Evolutionary conservation across 2,329 filamentous ascomycete genomes (phyloP), one percentile per base, ranked within the genome.

Genomic region (Pseudocercospora crystallina): DNA sequence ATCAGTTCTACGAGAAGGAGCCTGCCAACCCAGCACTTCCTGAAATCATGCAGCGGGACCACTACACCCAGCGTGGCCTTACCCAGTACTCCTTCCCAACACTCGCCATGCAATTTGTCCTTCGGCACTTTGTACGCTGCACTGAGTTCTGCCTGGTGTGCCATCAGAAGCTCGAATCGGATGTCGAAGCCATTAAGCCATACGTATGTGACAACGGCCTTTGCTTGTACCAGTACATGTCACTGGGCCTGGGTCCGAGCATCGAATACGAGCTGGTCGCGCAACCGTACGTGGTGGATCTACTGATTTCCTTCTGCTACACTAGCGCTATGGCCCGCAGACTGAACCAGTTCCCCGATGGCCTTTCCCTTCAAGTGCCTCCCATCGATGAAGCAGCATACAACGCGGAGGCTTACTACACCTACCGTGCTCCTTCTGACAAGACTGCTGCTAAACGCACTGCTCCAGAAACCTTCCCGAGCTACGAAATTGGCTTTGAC

Each of bases 111-210:
- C 87, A 95, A 58, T 94, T 91, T 59, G 78, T 84, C 0, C 74
- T 95, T 20, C 83, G 85, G 1, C 87, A 90, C 61, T 83, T 96
- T 53, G 80, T 87, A 7, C 84, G 83, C 51, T 96, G 89, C 66
- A 90, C 88, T 0, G 84, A 94, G 47, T 95, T 92, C 68, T 96
- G 91, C 68, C 79, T 95, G 47, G 84, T 91, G 17, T 96, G 91
- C 63, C 88, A 95, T 68, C 80, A 80, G 58, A 85, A 79, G 58
- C 78, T 89, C 32, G 69, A 80, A 1, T 77, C 77, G 2, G 79
- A 81, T 0, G 84, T 92, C 33, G 82, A 85, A 61, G 82, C 86
- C 1, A 74, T 90, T 53, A 89, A 88, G 59, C 87, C 87, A 2
- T 78, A 79, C 54, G 89, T 96, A 38, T 96, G 91, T 70, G 81